Conservation (phyloP, 164 flowering plant species). For the Malania oleifera region DNA sequence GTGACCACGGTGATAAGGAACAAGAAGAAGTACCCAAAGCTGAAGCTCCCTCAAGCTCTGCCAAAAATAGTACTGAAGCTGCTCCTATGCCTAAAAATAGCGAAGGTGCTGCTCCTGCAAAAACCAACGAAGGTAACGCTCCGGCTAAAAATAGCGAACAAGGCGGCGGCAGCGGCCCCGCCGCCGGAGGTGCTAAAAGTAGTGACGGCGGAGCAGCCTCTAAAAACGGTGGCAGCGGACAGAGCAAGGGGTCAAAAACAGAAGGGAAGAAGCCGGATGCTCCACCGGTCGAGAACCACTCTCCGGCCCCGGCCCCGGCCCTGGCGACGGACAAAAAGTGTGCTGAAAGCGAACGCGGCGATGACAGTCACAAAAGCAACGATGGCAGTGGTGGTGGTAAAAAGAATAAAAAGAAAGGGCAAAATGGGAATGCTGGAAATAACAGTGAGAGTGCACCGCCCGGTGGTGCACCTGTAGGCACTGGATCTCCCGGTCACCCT, state of each 20-base stretch:
- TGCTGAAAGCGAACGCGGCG: not conserved
- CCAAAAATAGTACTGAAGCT: not conserved
- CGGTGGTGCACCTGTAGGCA: conserved; percentile 16
- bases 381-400: conserved; percentile 21
- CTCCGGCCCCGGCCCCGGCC: conserved; percentile 8
- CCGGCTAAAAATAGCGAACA: not conserved
- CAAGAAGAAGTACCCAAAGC: conserved; percentile 17
- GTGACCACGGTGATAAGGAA: conserved; percentile 7
- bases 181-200: not conserved
- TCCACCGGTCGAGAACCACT: conserved; percentile 9
- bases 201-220: not conserved
- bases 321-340: conserved; percentile 13
- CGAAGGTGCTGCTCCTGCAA: not conserved
- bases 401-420: conserved; percentile 50
- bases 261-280: conserved; percentile 21
- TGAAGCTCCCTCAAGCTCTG: conserved; percentile 8
- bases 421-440: conserved; percentile 18
- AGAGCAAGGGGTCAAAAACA: conserved; percentile 11
- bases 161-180: conserved; percentile 2
- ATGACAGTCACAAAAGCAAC: not conserved
- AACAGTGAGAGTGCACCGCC: conserved; percentile 10
- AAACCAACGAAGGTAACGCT: not conserved
- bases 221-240: not conserved
- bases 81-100: not conserved
- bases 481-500: conserved; percentile 12